Percentiles rank a stretch among this genome's conserved stretches.
Evolutionary conservation across 345 rosid genomes (phyloP).

Genomic region (Psidium guajava): DNA sequence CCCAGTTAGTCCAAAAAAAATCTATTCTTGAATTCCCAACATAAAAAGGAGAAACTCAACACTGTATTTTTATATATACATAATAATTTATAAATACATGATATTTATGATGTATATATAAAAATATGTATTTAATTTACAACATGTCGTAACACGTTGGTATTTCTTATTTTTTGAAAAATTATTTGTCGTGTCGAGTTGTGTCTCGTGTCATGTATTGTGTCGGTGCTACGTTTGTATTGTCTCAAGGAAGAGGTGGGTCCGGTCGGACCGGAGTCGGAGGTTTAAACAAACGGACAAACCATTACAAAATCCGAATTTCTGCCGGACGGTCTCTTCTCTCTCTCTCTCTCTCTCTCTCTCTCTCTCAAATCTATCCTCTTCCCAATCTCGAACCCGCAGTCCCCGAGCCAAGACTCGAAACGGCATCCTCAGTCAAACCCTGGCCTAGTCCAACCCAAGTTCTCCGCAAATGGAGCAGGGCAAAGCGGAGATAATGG

Average conservation of each 20-base stretch:
- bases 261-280: not conserved
- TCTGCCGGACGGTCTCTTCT: not conserved
- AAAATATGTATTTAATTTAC: too few species aligned
- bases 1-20: too few species aligned
- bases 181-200: too few species aligned
- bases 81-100: too few species aligned
- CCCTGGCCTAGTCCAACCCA: not conserved
- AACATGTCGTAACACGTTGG: too few species aligned
- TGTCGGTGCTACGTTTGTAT: too few species aligned
- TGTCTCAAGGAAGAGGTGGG: not conserved
- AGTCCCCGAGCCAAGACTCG: not conserved
- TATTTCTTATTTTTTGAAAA: too few species aligned
- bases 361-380: not conserved
- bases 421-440: not conserved
- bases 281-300: not conserved
- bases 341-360: not conserved
- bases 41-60: too few species aligned
- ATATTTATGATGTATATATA: too few species aligned
- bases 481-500: slow-evolving; percentile 23
- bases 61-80: too few species aligned
- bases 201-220: too few species aligned
- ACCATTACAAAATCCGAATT: not conserved
- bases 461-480: slow-evolving; percentile 25
- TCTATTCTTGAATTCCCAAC: too few species aligned
- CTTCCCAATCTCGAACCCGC: not conserved